Evolutionary conservation across 1,284 basidiomycete genomes (phyloP), one percentile per base, ranked within the genome.

Genomic region (Kwoniella shivajii): DNA sequence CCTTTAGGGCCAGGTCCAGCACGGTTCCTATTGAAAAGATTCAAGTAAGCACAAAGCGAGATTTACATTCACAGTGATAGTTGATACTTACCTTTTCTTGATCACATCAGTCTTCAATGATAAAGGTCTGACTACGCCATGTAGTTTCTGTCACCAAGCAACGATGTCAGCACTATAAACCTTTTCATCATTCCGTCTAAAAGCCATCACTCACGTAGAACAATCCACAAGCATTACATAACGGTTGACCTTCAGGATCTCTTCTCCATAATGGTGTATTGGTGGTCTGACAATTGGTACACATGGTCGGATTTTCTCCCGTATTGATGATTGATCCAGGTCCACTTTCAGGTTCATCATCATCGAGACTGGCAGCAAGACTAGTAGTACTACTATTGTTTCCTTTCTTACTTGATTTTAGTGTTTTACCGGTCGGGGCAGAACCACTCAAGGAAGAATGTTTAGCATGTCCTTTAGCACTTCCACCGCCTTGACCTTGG

Each of bases 101-200:
- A 97, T 97, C 42, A 96, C 89, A 75, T 97, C 93, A 24, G 93
- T 96, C 83, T 96, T 97, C 61, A 97, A 83, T 46, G 92, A 94
- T 62, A 96, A 79, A 6, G 93, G 93, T 53, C 94, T 84, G 16
- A 94, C 91, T 37, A 96, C 92, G 41, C 94, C 94, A 70, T 97
- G 93, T 44, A 97, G 80, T 86, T 96, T 96, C 88, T 91, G 27
- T 14, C 42, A 6, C 39, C 16, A 30, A 14, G 14, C n/a, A n/a
- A 34, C 10, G n/a, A 36, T 56, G 37, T 56, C 65, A 64, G 39
- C 52, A 29, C 3, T n/a, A 36, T n/a, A 1, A 18, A 26, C 2
- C 22, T 56, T n/a, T n/a, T 70, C 1, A 75, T 64, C 29, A 63
- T 30, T 37, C 22, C 30, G 39, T 37, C 13, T 10, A 41, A 50